Evolutionary conservation across 257 asterid genomes (phyloP), one percentile per base, ranked within the genome.

Genomic region (Eustoma russellianum): DNA sequence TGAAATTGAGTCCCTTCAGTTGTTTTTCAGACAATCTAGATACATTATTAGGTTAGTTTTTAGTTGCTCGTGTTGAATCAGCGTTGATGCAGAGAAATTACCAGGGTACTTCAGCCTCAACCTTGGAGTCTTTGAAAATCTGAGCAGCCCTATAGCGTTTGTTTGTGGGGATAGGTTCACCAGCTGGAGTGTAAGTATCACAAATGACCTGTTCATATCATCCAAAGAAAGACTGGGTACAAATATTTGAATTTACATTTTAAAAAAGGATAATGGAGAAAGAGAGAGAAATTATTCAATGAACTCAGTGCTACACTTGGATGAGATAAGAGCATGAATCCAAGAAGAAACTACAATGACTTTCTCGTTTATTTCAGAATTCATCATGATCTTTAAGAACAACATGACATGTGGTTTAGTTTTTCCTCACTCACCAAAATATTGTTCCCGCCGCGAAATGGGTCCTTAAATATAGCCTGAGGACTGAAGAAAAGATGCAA

Each of bases 131-230:
- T 6, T 93, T 83, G 70, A 92, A 92, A 66, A 92, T 33, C 73
- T 88, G 80, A 68, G 98, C 95, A 66, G 98, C 98, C 66, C 46
- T 77, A 70, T 75, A 45, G 53, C 98, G 95, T 64, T 88, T 92
- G 86, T 92, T 92, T 5, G 97, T 88, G 10, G 98, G 98, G 58
- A 92, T 88, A 38, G 97, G 98, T 74, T 82, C 95, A 8, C 98
- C 98, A 48, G 82, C 81, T 49, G 98, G 98, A 0, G 98, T 92
- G 66, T 92, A 92, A 44, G 97, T 47, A 57, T 92, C 98, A 46
- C 98, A 88, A 48, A 92, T 77, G 19, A 91, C 98, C 98, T 91
- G 70, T 71, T 67, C 9, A 38, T 7, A 38, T 60, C 50, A 61
- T 34, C 48, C 13, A 58, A 45, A 38, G 6, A 10, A 55, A 60